A percentile compares a stretch with the other conserved stretches of the same genome.
Conservation (phyloP, 441 rosid genomes). For the Pelargonium australe region DNA sequence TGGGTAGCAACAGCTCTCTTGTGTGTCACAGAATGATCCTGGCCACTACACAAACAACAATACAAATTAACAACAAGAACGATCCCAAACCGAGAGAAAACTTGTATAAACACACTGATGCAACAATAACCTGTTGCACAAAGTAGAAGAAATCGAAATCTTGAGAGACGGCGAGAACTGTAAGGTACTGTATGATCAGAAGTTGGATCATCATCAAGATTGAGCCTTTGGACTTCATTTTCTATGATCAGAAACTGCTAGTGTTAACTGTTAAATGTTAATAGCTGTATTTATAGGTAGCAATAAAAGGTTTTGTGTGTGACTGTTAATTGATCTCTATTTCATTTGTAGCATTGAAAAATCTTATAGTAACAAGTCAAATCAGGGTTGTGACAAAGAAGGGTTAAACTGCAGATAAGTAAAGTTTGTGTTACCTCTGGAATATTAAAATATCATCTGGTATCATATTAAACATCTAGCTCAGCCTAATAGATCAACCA, state of each 20-base stretch:
- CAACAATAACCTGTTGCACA: slow-evolving; percentile 39
- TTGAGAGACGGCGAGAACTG: slow-evolving; percentile 31
- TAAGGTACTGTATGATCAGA: slow-evolving; percentile 37
- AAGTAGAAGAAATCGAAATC: slow-evolving; percentile 78
- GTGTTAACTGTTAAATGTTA: no score
- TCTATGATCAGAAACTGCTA: background rate
- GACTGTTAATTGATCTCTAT: no score
- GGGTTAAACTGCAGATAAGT: background rate
- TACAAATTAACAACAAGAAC: background rate
- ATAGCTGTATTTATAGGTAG: background rate
- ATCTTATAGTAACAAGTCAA: background rate
- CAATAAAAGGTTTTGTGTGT: background rate
- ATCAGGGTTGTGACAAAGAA: background rate
- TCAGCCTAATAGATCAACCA: no score
- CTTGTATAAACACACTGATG: background rate
- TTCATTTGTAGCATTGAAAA: background rate
- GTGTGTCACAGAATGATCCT: slow-evolving; percentile 72
- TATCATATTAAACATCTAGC: no score
- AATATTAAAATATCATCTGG: no score
- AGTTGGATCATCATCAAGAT: slow-evolving; percentile 18
- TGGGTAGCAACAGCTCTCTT: slow-evolving; percentile 69
- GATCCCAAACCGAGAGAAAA: background rate
- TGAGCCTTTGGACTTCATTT: slow-evolving; percentile 21
- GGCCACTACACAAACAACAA: slow-evolving; percentile 57
- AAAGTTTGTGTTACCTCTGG: background rate